These are phyloP conservation scores for Trametes villosa DNA, from an alignment of 768 basidiomycete genomes.

Conservation along the genomic window DNA sequence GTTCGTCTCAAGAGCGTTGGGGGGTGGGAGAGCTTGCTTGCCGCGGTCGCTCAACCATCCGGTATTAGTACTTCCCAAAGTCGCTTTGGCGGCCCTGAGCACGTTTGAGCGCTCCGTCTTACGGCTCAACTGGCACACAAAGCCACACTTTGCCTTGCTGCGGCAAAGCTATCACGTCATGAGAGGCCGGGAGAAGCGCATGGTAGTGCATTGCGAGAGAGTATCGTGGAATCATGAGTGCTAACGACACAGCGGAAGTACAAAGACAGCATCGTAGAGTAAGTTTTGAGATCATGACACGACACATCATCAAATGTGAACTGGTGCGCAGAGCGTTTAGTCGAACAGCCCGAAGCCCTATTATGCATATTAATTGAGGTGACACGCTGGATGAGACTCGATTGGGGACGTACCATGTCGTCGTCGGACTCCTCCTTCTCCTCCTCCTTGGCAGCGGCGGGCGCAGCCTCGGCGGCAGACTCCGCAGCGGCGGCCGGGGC, in stretches of 20 bases:
- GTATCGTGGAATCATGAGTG: constrained; percentile 22
- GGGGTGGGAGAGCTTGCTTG: neutral
- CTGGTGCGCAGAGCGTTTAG: constrained; percentile 41
- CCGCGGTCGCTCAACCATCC: no score
- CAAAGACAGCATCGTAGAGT: constrained; percentile 24
- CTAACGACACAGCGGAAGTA: constrained; percentile 25
- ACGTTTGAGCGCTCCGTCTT: no score
- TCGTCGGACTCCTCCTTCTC: constrained; percentile 88
- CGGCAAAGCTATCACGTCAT: neutral
- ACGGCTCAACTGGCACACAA: neutral
- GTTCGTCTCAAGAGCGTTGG: neutral
- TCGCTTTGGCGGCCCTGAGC: neutral
- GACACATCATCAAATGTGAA: constrained; percentile 16
- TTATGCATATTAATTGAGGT: constrained; percentile 4
- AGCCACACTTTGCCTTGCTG: neutral
- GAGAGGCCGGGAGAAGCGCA: no score
- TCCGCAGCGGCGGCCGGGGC: constrained; percentile 62
- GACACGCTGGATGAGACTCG: neutral
- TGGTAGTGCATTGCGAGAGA: neutral
- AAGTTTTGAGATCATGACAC: constrained; percentile 20
- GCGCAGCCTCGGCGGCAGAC: constrained; percentile 58
- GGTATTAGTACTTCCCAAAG: neutral
- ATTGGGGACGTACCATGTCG: constrained; percentile 70
- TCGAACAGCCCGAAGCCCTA: constrained; percentile 96
- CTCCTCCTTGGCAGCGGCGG: constrained; percentile 47